Evolutionary conservation across 371 early-diverging fungal genomes (phyloP).

Genomic region (Sporodiniella umbellata): DNA sequence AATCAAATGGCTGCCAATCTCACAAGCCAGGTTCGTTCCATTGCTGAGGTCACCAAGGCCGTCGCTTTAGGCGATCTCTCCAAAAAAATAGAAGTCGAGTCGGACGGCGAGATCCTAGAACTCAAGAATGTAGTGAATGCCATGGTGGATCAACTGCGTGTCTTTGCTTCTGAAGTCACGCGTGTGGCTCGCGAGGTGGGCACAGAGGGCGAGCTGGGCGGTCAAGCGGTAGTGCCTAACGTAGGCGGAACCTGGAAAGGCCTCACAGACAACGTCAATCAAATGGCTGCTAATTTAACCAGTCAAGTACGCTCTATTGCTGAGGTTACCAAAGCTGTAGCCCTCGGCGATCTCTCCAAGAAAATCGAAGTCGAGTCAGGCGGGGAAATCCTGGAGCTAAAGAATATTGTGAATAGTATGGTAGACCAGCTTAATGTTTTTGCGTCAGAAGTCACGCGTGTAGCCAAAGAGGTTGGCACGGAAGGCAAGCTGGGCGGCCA

Average conservation of each 20-base stretch:
- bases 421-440: slow-evolving; percentile 40
- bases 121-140: slow-evolving; percentile 41
- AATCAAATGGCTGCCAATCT: slow-evolving; percentile 40
- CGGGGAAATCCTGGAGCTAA: slow-evolving; percentile 36
- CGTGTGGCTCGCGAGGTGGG: slow-evolving; percentile 38
- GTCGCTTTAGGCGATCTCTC: slow-evolving; percentile 40
- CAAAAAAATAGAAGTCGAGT: slow-evolving; percentile 28
- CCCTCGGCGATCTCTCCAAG: slow-evolving; percentile 26
- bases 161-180: slow-evolving; percentile 25
- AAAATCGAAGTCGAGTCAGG: slow-evolving; percentile 23
- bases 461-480: slow-evolving; percentile 59
- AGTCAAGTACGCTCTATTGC: slow-evolving; percentile 23
- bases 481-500: slow-evolving; percentile 57
- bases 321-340: slow-evolving; percentile 17
- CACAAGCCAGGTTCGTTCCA: slow-evolving; percentile 40
- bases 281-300: slow-evolving; percentile 23
- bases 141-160: slow-evolving; percentile 29
- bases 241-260: slow-evolving; percentile 35
- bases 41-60: slow-evolving; percentile 35
- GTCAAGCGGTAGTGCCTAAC: slow-evolving; percentile 14
- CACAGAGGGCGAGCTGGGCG: slow-evolving; percentile 24
- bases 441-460: slow-evolving; percentile 58
- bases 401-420: slow-evolving; percentile 34
- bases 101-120: slow-evolving; percentile 42
- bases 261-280: slow-evolving; percentile 20